Conservation (phyloP, 345 rosid genomes). For the Melastoma malabathricum region DNA sequence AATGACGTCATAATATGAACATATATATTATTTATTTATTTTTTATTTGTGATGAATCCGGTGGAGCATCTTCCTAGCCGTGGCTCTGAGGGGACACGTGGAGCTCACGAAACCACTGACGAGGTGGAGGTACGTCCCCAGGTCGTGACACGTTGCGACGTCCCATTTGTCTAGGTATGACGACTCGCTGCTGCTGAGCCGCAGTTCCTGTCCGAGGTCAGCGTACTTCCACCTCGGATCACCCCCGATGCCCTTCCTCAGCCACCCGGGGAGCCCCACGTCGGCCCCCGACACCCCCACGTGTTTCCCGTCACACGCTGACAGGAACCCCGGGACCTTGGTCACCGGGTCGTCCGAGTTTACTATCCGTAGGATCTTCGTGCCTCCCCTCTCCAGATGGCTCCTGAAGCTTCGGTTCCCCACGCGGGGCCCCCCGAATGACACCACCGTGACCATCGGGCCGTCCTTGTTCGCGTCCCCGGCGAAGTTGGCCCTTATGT, state of each 20-base stretch:
- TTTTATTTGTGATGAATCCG: too few species aligned
- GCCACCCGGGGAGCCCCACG: conserved; percentile 26
- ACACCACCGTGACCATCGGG: conserved; percentile 44
- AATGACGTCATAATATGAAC: too few species aligned
- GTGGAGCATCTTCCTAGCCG: conserved; percentile 13
- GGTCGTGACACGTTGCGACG: conserved; percentile 47
- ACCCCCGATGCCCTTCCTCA: conserved; percentile 22
- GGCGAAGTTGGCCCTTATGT: conserved; percentile 19
- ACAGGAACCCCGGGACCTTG: conserved; percentile 38
- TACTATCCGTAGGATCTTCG: conserved; percentile 41
- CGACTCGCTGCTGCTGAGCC: conserved; percentile 33
- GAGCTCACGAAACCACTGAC: conserved; percentile 40
- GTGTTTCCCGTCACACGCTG: too few species aligned
- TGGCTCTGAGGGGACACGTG: conserved; percentile 29
- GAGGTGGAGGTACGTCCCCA: conserved; percentile 35
- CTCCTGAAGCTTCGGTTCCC: conserved; percentile 41
- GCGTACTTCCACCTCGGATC: conserved; percentile 32
- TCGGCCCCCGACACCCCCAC: neutral
- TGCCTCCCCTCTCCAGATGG: conserved; percentile 35
- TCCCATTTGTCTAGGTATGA: conserved; percentile 17
- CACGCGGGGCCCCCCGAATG: conserved; percentile 60
- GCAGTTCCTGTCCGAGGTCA: conserved; percentile 45
- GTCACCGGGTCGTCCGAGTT: conserved; percentile 53
- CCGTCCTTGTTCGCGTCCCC: conserved; percentile 11
- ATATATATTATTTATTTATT: too few species aligned